Conservation (phyloP, 345 rosid species). For the rapeseed (Brassica napus) region Da-Ae NC_063445.1:25964501-25965000, state of each 20-base stretch:
- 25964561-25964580: neutral
- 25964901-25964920: neutral
- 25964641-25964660: neutral
- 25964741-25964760: neutral
- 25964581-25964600: neutral
- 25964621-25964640: neutral
- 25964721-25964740: neutral
- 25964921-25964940: neutral
- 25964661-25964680: neutral
- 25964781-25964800: neutral
- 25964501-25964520: neutral
- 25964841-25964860: neutral
- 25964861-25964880: neutral
- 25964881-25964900: neutral
- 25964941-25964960: neutral
- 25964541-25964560: neutral
- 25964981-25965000: slow-evolving; percentile 20
- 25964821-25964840: neutral
- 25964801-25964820: neutral
- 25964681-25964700: no score
- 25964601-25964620: neutral
- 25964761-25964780: neutral
- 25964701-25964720: neutral
- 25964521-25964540: neutral
- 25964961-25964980: neutral